A percentile compares a stretch with the other conserved stretches of the same genome.
Conservation (phyloP, 371 early-diverging fungal species). For the Rhizopus arrhizus region DNA sequence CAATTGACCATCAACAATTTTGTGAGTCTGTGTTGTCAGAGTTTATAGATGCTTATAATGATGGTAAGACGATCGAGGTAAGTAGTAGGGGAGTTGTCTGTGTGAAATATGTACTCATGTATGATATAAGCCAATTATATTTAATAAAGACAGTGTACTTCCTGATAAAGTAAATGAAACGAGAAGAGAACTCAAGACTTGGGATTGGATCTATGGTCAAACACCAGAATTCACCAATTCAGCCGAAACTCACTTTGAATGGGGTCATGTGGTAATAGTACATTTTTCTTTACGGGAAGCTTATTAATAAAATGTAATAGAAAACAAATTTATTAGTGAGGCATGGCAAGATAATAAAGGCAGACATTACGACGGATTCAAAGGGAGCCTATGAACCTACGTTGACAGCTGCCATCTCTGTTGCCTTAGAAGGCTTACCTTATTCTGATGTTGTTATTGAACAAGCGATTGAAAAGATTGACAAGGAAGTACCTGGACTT, state of each 20-base stretch:
- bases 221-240: constrained; percentile 88
- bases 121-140: constrained; percentile 36
- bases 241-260: constrained; percentile 52
- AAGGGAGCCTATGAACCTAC: constrained; percentile 38
- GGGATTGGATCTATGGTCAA: constrained; percentile 93
- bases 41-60: constrained; percentile 61
- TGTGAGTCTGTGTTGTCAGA: constrained; percentile 75
- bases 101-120: too few relatives aligned
- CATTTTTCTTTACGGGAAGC: background rate
- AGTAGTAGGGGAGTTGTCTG: background rate
- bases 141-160: constrained; percentile 33
- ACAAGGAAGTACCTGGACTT: constrained; percentile 41
- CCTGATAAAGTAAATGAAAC: constrained; percentile 42
- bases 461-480: constrained; percentile 56
- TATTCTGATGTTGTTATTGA: constrained; percentile 74
- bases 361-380: constrained; percentile 35
- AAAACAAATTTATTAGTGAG: constrained; percentile 30
- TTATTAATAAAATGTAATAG: constrained; percentile 17
- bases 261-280: constrained; percentile 63
- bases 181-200: constrained; percentile 57
- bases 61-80: constrained; percentile 43
- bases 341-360: constrained; percentile 47
- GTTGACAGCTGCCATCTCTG: constrained; percentile 40
- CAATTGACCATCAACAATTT: constrained; percentile 82
- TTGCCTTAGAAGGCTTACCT: constrained; percentile 41